These are phyloP conservation scores for Syncephalastrum monosporum DNA, from an alignment of 371 early-diverging fungal species.

Conservation along the genomic window DNA sequence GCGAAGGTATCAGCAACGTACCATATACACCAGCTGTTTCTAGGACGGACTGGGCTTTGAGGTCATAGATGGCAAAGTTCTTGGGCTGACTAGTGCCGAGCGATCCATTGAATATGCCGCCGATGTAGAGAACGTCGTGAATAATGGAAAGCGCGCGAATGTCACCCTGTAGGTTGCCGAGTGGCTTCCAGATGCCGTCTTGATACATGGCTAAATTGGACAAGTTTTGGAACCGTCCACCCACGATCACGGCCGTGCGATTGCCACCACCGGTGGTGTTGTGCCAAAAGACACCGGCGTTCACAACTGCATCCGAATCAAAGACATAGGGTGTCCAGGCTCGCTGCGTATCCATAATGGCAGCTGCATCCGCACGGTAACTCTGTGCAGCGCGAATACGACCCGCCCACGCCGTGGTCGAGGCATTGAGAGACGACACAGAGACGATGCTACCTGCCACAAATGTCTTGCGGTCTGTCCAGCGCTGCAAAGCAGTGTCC, in stretches of 20 bases:
- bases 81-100: conserved; percentile 9
- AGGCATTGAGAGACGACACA: conserved; percentile 2
- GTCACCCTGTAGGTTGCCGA: conserved; percentile 28
- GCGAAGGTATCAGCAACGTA: neutral
- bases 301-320: conserved; percentile 18
- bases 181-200: conserved; percentile 28
- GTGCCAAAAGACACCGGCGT: conserved; percentile 38
- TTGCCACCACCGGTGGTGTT: conserved; percentile 19
- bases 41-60: conserved; percentile 12
- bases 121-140: conserved; percentile 26
- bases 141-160: conserved; percentile 21
- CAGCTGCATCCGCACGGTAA: conserved; percentile 23
- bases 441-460: conserved; percentile 19
- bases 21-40: conserved; percentile 26
- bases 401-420: conserved; percentile 18
- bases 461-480: conserved; percentile 19
- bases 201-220: conserved; percentile 27
- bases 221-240: conserved; percentile 29
- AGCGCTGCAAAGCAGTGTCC: conserved; percentile 13
- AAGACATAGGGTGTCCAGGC: conserved; percentile 14
- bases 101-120: conserved; percentile 31
- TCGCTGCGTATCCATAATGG: conserved; percentile 4
- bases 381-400: conserved; percentile 33
- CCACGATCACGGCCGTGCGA: conserved; percentile 22
- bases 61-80: conserved; percentile 35